Base-by-base conservation (phyloP, 2,329 filamentous ascomycete species). In the Colletotrichum theobromicola region DNA sequence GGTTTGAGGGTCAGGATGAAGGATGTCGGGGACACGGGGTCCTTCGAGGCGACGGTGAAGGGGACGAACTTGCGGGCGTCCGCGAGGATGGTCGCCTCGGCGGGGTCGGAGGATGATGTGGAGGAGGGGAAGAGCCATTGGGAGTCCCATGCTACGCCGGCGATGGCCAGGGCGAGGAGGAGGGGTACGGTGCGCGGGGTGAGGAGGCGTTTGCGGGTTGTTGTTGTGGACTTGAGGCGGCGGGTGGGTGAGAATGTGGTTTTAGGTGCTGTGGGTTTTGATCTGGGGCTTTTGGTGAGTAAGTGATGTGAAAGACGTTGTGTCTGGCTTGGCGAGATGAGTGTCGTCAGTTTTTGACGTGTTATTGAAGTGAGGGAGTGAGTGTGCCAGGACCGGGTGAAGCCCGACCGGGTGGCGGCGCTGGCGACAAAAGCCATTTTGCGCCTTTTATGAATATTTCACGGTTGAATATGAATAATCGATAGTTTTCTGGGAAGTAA, bases 1-100 rank as follows among this genome's bases (percentile, higher is more conserved):
- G 91, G 87, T 30, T 84, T 84, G 30, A 96, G 83, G 10, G 92
- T 93, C 77, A 96, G 89, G 77, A 96, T 88, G 78, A 94, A 91
- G 71, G 90, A 92, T 0, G 92, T 92, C 2, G 91, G 88, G 0
- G 94, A 94, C 57, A 95, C 89, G 28, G 87, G 83, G 64, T 93
- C 89, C 77, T 90, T 90, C 30, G 87, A 83, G 18, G 89, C 86
- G 76, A 97, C 89, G 30, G 87, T 90, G 84, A 94, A 96, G 4
- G 90, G 89, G 42, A 89, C 89, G 83, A 95, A 95, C 7, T 61
- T 74, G 28, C 86, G 88, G 70, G 87, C 85, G 16, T 86, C 82
- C 83, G 94, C 92, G 74, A 95, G 88, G 3, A 75, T 30, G 30
- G 72, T 75, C 2, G 53, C 57, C 24, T 61, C 46, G 34, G 69